Conservation (phyloP, 331 rosid genomes). For the Malus hybrid region DNA sequence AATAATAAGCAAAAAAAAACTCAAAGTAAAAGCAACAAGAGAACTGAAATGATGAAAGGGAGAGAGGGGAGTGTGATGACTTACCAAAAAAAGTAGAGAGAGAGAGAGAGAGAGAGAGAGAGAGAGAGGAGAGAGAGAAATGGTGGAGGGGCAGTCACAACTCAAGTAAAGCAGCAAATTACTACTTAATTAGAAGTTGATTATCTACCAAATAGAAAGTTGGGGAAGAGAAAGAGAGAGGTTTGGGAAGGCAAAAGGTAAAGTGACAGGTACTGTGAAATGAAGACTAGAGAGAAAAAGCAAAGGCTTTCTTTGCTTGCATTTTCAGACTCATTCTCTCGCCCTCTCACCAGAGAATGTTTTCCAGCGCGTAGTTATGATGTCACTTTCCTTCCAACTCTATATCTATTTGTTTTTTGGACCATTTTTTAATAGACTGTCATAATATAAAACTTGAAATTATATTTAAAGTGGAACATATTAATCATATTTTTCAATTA, state of each 20-base stretch:
- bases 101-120: background rate
- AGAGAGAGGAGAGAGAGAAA: background rate
- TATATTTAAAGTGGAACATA: too few relatives aligned
- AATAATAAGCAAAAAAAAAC: conserved; percentile 27
- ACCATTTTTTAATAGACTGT: too few relatives aligned
- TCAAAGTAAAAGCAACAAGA: conserved; percentile 30
- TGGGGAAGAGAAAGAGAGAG: background rate
- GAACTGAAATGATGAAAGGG: conserved; percentile 13
- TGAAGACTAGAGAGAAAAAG: conserved; percentile 28
- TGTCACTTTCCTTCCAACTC: too few relatives aligned
- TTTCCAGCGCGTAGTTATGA: too few relatives aligned
- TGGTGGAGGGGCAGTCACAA: background rate
- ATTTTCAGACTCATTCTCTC: too few relatives aligned
- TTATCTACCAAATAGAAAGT: conserved; percentile 20
- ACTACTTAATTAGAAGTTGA: conserved; percentile 10
- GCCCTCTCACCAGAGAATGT: too few relatives aligned
- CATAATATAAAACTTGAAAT: too few relatives aligned
- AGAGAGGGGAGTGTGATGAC: conserved; percentile 8
- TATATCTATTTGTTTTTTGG: too few relatives aligned
- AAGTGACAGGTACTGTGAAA: conserved; percentile 12
- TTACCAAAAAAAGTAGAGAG: conserved; percentile 12
- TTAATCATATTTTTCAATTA: too few relatives aligned
- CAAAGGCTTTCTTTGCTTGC: conserved; percentile 28
- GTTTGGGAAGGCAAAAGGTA: conserved; percentile 9
- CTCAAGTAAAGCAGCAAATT: background rate